phyloP scores from a whole-genome alignment of 2,329 filamentous ascomycete genomes.

The Bimuria novae-zelandiae region DNA sequence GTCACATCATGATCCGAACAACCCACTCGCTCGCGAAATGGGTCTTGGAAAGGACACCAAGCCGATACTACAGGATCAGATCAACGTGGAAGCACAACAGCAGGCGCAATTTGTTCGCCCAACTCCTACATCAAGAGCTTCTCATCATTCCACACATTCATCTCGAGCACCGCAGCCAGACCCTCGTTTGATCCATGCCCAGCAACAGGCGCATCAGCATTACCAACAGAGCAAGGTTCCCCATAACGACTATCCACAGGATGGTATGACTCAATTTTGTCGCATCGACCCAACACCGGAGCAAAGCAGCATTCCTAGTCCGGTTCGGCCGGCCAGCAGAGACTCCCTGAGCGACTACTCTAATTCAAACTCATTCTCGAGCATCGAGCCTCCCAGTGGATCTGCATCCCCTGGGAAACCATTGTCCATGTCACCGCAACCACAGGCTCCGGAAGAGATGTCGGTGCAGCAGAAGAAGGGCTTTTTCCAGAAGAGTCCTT shows the following conservation, averaged over 20 bases:
- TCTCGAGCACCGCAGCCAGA: constrained; percentile 37
- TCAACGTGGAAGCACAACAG: constrained; percentile 20
- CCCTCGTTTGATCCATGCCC: constrained; percentile 41
- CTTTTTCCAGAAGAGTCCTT: constrained; percentile 93
- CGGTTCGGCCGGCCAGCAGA: constrained; percentile 76
- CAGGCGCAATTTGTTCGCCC: constrained; percentile 20
- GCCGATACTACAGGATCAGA: constrained; percentile 33
- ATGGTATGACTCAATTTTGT: constrained; percentile 98
- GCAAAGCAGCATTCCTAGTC: constrained; percentile 69
- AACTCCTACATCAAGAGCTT: constrained; percentile 2
- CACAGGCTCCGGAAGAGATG: constrained; percentile 36
- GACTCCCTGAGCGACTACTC: constrained; percentile 92
- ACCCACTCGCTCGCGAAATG: constrained; percentile 71
- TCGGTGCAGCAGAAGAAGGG: constrained; percentile 74
- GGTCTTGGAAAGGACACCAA: constrained; percentile 54
- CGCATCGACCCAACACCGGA: constrained; percentile 74
- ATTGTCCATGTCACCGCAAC: constrained; percentile 38
- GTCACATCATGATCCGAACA: constrained; percentile 86
- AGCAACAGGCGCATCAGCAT: constrained; percentile 45
- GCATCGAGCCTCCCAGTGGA: constrained; percentile 76
- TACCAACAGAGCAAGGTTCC: constrained; percentile 67
- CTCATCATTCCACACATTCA: constrained; percentile 16
- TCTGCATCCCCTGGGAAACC: constrained; percentile 75
- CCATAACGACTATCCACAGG: constrained; percentile 90
- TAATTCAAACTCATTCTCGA: constrained; percentile 85